Evolutionary conservation across 2,329 filamentous ascomycete genomes (phyloP).

Genomic region (Diplodia mutila): DNA sequence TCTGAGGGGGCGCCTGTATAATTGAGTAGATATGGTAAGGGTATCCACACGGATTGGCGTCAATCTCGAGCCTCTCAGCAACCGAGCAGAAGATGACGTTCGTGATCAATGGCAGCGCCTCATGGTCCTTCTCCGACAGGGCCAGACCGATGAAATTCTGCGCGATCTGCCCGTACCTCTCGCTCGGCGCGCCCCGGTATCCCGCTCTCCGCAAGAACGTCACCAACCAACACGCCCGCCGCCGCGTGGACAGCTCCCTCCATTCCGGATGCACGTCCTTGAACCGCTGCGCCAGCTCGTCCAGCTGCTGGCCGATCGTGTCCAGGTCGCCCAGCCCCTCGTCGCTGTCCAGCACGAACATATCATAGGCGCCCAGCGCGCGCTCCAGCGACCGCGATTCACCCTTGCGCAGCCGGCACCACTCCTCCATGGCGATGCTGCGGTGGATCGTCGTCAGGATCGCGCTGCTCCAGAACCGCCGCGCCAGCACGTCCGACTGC

Average conservation of each 20-base stretch:
- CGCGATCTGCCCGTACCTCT: conserved; percentile 76
- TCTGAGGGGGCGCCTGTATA: conserved; percentile 64
- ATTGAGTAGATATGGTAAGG: conserved; percentile 85
- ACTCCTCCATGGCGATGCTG: conserved; percentile 75
- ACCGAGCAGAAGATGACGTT: conserved; percentile 84
- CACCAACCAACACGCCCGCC: conserved; percentile 70
- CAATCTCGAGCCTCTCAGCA: conserved; percentile 72
- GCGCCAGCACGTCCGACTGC: conserved; percentile 75
- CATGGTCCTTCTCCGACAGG: conserved; percentile 71
- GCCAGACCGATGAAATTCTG: conserved; percentile 89
- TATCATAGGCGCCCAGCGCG: conserved; percentile 80
- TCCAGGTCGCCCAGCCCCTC: conserved; percentile 69
- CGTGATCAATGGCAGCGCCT: conserved; percentile 84
- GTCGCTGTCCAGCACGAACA: conserved; percentile 76
- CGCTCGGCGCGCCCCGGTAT: conserved; percentile 71
- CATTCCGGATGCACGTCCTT: conserved; percentile 57
- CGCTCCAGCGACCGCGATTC: conserved; percentile 68
- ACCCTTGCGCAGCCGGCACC: conserved; percentile 62
- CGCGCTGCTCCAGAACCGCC: conserved; percentile 74
- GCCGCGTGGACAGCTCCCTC: conserved; percentile 61
- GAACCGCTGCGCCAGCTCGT: conserved; percentile 65
- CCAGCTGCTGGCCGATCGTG: conserved; percentile 64
- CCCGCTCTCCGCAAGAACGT: conserved; percentile 70
- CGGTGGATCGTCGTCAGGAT: conserved; percentile 81
- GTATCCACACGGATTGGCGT: conserved; percentile 78